A percentile compares a stretch with the other conserved stretches of the same genome.
These are phyloP conservation scores for Canavalia gladiata DNA, from an alignment of 306 rosid genomes.

Conservation along the genomic window DNA sequence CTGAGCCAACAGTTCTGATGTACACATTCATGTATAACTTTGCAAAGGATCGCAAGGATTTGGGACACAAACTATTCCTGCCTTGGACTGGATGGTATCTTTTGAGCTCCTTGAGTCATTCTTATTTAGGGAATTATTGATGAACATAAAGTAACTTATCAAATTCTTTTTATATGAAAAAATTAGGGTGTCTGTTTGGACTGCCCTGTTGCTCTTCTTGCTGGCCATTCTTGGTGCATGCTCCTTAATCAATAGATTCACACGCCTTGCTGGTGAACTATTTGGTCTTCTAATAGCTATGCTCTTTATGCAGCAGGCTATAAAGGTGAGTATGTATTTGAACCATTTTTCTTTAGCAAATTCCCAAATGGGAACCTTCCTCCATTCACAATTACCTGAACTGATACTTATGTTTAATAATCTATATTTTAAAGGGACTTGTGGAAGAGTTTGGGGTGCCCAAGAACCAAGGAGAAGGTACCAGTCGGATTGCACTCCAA, in stretches of 20 bases:
- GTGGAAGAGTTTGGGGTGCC: conserved; percentile 90
- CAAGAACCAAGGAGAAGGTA: conserved; percentile 62
- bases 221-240: conserved; percentile 91
- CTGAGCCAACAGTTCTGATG: conserved; percentile 98
- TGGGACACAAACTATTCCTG: conserved; percentile 85
- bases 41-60: conserved; percentile 84
- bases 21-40: conserved; percentile 92
- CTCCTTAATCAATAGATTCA: conserved; percentile 92
- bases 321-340: conserved; percentile 66
- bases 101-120: conserved; percentile 34
- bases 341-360: conserved; percentile 23
- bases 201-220: conserved; percentile 86
- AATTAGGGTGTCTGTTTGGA: conserved; percentile 95
- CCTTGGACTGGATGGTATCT: conserved; percentile 98
- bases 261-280: conserved; percentile 95
- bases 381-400: conserved; percentile 24
- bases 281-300: conserved; percentile 93
- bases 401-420: conserved; percentile 31
- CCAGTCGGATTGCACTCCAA: conserved; percentile 65
- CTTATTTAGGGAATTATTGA: conserved; percentile 15
- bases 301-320: conserved; percentile 99
- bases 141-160: conserved; percentile 43
- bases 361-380: conserved; percentile 25
- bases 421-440: conserved; percentile 71
- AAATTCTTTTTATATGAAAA: background rate